Evolutionary conservation across 2,329 filamentous ascomycete genomes (phyloP).

Genomic region (Apiospora arundinis): DNA sequence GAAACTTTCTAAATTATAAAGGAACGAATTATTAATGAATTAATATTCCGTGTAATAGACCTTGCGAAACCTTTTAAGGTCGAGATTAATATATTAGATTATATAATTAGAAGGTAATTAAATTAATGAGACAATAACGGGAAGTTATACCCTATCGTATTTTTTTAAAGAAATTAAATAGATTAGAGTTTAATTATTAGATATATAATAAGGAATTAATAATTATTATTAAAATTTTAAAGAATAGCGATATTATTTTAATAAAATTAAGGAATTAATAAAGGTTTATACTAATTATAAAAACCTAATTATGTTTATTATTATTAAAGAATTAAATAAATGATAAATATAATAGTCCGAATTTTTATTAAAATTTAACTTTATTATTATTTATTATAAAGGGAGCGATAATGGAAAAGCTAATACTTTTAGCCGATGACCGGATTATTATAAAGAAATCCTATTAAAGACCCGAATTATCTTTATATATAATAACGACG

Average conservation of each 20-base stretch:
- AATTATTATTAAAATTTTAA: conserved; percentile 36
- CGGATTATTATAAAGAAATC: neutral
- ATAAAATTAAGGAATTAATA: conserved; percentile 26
- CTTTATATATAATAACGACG: neutral
- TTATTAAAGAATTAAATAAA: conserved; percentile 32
- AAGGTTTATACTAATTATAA: conserved; percentile 29
- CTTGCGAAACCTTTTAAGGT: conserved; percentile 24
- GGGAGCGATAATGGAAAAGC: neutral
- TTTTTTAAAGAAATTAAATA: conserved; percentile 29
- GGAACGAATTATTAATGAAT: conserved; percentile 12
- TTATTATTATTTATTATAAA: conserved; percentile 22
- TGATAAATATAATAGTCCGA: conserved; percentile 25
- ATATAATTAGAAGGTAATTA: conserved; percentile 22
- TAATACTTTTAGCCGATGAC: neutral
- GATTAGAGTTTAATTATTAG: conserved; percentile 38
- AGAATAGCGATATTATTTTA: conserved; percentile 33
- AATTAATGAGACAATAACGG: conserved; percentile 21
- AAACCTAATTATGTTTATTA: conserved; percentile 36
- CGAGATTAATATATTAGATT: conserved; percentile 17
- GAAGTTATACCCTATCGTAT: conserved; percentile 27
- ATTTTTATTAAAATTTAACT: conserved; percentile 14
- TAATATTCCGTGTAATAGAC: conserved; percentile 12
- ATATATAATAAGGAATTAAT: conserved; percentile 45
- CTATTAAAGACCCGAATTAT: neutral
- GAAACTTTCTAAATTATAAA: conserved; percentile 1